Base-by-base conservation (phyloP, 768 basidiomycete species). In the Termitomyces bulborhizus region DNA sequence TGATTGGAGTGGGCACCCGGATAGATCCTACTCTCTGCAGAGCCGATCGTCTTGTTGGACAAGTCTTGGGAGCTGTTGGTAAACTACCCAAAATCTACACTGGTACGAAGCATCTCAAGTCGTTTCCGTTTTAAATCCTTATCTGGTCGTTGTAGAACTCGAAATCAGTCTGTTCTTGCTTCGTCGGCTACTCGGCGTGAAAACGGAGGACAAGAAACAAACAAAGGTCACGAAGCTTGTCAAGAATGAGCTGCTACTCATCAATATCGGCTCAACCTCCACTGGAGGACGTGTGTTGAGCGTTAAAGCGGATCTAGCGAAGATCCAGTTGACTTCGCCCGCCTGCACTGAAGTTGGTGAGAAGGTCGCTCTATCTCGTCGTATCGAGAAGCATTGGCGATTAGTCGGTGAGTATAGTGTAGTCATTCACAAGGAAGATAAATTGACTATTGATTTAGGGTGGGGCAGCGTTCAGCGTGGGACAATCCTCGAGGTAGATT, bases 311-410 rank as follows among this genome's bases (percentile, higher is more conserved):
- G 95, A 97, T 71, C 77, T 98, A 7, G 94, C 94, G 15, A 93
- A 93, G 76, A 95, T 96, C 56, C 87, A 93, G 63, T 73, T 98
- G 53, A 98, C 94, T 31, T 88, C 88, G 1, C 97, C 97, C 0
- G 93, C 93, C 8, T 98, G 97, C 69, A 96, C 94, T 29, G 94
- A 98, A 69, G 82, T 97, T 36, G 93, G 93, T 12, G 97, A 99
- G 74, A 98, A 98, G 79, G 96, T 99, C 36, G 97, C 96, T 3
- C 71, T 98, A 42, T 93, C 90, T 31, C 79, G 96, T 56, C 81
- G 96, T 61, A 97, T 98, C 61, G 96, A 98, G 74, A 97, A 97
- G 75, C 95, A 96, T 75, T 97, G 94, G 94, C 88, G 94, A 54
- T 82, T 97, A 63, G 94, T 98, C 53, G 94, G 92, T 86, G 65